A percentile compares a stretch with the other conserved stretches of the same genome.
Conservation (phyloP, 176 grass and related monocot species). For the Puya raimondii region DNA sequence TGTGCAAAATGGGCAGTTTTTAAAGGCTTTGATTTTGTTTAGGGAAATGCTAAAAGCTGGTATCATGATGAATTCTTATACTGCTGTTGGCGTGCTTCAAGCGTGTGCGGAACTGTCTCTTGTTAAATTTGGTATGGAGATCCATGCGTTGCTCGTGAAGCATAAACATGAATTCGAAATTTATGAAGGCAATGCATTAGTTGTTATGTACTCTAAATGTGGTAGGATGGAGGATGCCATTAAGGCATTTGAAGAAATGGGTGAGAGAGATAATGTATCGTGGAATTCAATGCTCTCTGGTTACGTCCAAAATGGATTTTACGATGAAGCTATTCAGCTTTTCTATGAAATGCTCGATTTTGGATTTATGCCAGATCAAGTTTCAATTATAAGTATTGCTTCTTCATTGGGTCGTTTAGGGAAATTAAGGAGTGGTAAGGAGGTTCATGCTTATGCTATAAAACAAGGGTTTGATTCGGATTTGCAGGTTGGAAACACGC, state of each 20-base stretch:
- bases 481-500: conserved; percentile 64
- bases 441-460: conserved; percentile 82
- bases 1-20: conserved; percentile 52
- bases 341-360: conserved; percentile 42
- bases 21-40: conserved; percentile 53
- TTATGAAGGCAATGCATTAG: conserved; percentile 53
- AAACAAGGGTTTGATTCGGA: conserved; percentile 50
- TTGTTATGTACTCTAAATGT: conserved; percentile 65
- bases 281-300: conserved; percentile 90
- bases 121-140: conserved; percentile 51
- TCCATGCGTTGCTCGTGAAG: conserved; percentile 63
- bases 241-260: conserved; percentile 46
- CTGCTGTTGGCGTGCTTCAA: conserved; percentile 53
- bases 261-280: conserved; percentile 62
- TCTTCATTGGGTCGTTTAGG: conserved; percentile 61
- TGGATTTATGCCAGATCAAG: conserved; percentile 53
- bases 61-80: conserved; percentile 64
- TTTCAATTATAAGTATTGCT: conserved; percentile 54
- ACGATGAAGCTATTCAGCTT: conserved; percentile 34
- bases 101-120: conserved; percentile 58
- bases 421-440: conserved; percentile 38
- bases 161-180: conserved; percentile 28
- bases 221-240: conserved; percentile 35
- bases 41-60: conserved; percentile 50
- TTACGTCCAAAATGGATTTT: conserved; percentile 65